phyloP scores from a whole-genome alignment of 441 rosid genomes.

The Adansonia gregorii region DNA sequence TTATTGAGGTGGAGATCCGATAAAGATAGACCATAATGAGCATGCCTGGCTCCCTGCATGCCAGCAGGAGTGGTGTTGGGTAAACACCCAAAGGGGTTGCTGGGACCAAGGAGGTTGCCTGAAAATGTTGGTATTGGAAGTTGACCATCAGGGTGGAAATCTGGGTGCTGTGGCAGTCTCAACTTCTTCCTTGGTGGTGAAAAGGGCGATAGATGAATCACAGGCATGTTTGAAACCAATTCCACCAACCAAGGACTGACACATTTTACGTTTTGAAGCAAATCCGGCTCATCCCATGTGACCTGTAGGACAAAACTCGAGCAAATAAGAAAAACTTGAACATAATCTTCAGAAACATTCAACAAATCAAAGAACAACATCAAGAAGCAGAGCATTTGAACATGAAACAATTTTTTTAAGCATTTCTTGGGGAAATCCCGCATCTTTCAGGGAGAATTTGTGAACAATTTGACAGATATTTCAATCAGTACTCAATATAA shows the following conservation, averaged over 20 bases:
- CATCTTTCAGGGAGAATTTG: neutral
- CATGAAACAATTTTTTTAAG: neutral
- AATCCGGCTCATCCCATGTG: conserved; percentile 57
- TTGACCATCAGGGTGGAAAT: conserved; percentile 43
- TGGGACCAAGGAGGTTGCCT: conserved; percentile 43
- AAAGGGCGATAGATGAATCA: conserved; percentile 46
- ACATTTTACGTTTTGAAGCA: conserved; percentile 54
- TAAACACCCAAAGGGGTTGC: conserved; percentile 48
- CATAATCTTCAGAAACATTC: neutral
- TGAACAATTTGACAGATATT: neutral
- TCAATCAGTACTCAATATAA: neutral
- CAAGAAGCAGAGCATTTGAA: neutral
- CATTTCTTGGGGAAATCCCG: neutral
- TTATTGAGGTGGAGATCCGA: conserved; percentile 57
- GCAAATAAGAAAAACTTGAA: conserved; percentile 20
- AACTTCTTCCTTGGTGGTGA: conserved; percentile 50
- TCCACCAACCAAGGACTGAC: conserved; percentile 62
- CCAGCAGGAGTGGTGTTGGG: conserved; percentile 57
- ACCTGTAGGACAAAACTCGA: conserved; percentile 35
- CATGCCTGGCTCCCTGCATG: conserved; percentile 77
- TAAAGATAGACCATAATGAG: conserved; percentile 60
- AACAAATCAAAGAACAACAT: neutral
- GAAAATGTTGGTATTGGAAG: conserved; percentile 41
- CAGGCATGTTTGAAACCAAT: conserved; percentile 50
- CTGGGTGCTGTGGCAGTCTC: conserved; percentile 39